Conservation (phyloP, 768 basidiomycete genomes). For the Scleroderma citrinum region DNA sequence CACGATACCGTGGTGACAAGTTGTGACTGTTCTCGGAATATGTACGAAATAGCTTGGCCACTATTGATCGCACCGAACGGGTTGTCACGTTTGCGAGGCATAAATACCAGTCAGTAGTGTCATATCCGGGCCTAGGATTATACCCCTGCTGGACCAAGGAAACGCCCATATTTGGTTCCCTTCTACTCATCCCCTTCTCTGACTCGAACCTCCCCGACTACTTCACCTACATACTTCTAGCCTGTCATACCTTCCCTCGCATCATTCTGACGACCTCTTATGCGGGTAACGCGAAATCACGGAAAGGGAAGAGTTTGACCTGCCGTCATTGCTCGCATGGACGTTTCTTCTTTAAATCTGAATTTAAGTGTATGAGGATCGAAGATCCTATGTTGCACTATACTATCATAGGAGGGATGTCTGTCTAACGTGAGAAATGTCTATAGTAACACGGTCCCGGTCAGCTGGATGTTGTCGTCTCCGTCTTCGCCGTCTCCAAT, state of each 20-base stretch:
- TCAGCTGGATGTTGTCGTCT: constrained; percentile 35
- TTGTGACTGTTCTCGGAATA: constrained; percentile 57
- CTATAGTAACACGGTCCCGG: no score
- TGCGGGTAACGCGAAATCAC: constrained; percentile 28
- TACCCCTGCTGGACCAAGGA: constrained; percentile 23
- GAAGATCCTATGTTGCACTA: no score
- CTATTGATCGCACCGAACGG: constrained; percentile 10
- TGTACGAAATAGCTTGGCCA: constrained; percentile 37
- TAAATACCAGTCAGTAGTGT: constrained; percentile 39
- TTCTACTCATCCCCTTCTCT: constrained; percentile 41
- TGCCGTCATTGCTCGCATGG: constrained; percentile 33
- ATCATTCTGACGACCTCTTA: constrained; percentile 63
- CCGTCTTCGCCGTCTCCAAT: constrained; percentile 22
- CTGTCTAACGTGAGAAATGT: no score
- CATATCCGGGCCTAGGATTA: constrained; percentile 27
- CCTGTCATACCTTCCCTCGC: constrained; percentile 48
- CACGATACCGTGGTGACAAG: constrained; percentile 58
- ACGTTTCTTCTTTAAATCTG: no score
- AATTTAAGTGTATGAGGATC: no score
- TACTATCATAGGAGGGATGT: no score
- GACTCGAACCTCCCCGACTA: constrained; percentile 34
- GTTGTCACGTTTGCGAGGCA: constrained; percentile 9
- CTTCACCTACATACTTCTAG: constrained; percentile 29
- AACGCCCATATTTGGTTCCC: constrained; percentile 19
- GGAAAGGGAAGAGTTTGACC: constrained; percentile 5